These are phyloP conservation scores for Marsdenia floribunda DNA, from an alignment of 257 asterid genomes.

Conservation along the genomic window DNA sequence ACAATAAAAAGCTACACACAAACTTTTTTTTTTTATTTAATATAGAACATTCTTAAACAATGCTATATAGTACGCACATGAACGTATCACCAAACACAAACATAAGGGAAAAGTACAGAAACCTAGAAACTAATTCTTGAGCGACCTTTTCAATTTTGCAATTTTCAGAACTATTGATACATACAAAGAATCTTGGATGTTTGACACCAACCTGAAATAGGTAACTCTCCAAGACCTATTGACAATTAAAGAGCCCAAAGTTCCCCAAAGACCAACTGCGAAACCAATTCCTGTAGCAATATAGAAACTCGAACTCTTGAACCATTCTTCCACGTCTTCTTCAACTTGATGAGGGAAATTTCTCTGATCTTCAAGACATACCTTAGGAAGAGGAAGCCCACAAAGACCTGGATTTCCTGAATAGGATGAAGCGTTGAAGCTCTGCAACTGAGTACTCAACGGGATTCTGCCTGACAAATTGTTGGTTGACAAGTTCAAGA, in stretches of 20 bases:
- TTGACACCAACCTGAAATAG: too few relatives aligned
- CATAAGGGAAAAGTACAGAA: neutral
- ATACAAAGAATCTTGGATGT: neutral
- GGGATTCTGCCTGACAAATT: neutral
- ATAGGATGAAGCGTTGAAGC: neutral
- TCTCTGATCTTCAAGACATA: neutral
- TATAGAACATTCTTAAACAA: too few relatives aligned
- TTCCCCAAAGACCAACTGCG: neutral
- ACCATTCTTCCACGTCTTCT: neutral
- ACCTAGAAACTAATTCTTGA: too few relatives aligned
- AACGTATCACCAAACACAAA: too few relatives aligned
- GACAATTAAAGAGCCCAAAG: neutral
- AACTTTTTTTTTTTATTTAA: too few relatives aligned
- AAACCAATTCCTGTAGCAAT: neutral
- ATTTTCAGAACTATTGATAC: neutral
- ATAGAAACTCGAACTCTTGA: neutral
- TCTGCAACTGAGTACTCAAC: neutral
- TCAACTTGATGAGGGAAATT: neutral
- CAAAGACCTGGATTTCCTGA: neutral
- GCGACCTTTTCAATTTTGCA: neutral
- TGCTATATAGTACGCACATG: too few relatives aligned
- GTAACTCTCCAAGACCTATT: neutral
- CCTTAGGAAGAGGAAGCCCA: neutral
- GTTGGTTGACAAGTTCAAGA: neutral
- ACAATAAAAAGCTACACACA: too few relatives aligned